A percentile compares a stretch with the other conserved stretches of the same genome.
Evolutionary conservation across 1,284 basidiomycete genomes (phyloP).

Genomic region (Neonothopanus nambi): DNA sequence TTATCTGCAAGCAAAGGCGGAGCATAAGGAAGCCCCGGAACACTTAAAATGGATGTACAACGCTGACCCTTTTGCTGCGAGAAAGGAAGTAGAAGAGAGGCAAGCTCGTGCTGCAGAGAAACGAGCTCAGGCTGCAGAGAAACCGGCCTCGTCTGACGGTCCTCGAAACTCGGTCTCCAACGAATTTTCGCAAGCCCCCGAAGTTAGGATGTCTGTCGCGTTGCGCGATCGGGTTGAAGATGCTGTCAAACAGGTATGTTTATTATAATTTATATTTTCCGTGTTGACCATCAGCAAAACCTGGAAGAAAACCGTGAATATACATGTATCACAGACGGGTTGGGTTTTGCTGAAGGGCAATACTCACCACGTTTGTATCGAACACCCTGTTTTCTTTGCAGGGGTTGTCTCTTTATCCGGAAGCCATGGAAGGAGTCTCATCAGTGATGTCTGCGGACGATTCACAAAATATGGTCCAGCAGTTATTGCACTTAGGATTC

Average conservation of each 20-base stretch:
- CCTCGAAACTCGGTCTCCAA: slow-evolving; percentile 30
- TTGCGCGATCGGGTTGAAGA: slow-evolving; percentile 84
- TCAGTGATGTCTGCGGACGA: slow-evolving; percentile 50
- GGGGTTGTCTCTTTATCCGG: slow-evolving; percentile 54
- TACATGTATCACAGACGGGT: too few relatives aligned
- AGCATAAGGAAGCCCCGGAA: slow-evolving; percentile 66
- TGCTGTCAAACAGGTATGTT: slow-evolving; percentile 72
- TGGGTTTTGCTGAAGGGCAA: too few relatives aligned
- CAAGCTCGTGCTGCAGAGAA: slow-evolving; percentile 56
- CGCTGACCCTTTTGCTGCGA: slow-evolving; percentile 82
- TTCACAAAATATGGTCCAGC: slow-evolving; percentile 36
- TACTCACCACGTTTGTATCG: slow-evolving; percentile 5
- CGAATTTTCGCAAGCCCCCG: slow-evolving; percentile 69
- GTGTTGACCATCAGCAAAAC: too few relatives aligned
- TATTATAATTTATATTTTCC: background rate
- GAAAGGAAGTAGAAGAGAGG: slow-evolving; percentile 63
- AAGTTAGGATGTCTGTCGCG: slow-evolving; percentile 82
- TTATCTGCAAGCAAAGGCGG: slow-evolving; percentile 30
- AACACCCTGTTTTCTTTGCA: slow-evolving; percentile 26
- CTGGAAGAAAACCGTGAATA: too few relatives aligned
- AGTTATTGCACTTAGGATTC: slow-evolving; percentile 62
- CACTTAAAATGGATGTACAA: slow-evolving; percentile 86
- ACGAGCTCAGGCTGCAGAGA: slow-evolving; percentile 30
- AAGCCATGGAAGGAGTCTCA: slow-evolving; percentile 47
- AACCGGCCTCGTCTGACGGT: background rate